phyloP scores from a whole-genome alignment of 129 eudicot species.

The Glebionis coronaria region DNA sequence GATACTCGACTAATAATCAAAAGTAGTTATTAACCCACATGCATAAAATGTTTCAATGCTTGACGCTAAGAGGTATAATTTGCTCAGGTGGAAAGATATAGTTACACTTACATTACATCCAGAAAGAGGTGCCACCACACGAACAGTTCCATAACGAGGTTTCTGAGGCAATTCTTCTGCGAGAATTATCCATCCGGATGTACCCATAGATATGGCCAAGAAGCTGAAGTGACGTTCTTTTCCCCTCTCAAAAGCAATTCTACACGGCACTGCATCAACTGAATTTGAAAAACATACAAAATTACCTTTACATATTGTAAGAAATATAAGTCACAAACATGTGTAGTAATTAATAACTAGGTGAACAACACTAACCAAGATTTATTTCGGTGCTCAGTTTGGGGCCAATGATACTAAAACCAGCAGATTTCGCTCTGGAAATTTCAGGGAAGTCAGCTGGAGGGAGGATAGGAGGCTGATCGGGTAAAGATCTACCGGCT shows the following conservation, averaged over 20 bases:
- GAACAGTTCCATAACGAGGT: constrained; percentile 55
- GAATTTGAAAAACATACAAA: constrained; percentile 21
- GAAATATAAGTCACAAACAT: not conserved
- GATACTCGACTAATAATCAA: too few relatives aligned
- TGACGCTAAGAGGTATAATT: not conserved
- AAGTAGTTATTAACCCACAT: too few relatives aligned
- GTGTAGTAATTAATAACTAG: not conserved
- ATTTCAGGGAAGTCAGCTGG: constrained; percentile 53
- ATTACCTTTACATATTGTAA: not conserved
- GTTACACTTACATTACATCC: constrained; percentile 63
- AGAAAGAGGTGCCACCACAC: constrained; percentile 85
- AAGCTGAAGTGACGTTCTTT: constrained; percentile 81
- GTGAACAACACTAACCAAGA: constrained; percentile 64
- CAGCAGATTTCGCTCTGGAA: constrained; percentile 73
- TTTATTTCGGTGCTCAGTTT: constrained; percentile 60
- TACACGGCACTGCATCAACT: constrained; percentile 92
- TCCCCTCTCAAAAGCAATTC: constrained; percentile 97
- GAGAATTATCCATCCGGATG: constrained; percentile 82
- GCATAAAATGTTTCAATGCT: not conserved
- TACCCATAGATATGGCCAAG: constrained; percentile 63
- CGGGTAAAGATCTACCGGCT: constrained; percentile 64
- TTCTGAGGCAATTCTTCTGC: constrained; percentile 69
- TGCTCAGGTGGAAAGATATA: constrained; percentile 14
- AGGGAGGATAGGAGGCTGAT: constrained; percentile 63
- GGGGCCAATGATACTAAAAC: constrained; percentile 50